Evolutionary conservation across 176 grass and related monocot species (phyloP).

Genomic region (Elaeis guineensis): DNA sequence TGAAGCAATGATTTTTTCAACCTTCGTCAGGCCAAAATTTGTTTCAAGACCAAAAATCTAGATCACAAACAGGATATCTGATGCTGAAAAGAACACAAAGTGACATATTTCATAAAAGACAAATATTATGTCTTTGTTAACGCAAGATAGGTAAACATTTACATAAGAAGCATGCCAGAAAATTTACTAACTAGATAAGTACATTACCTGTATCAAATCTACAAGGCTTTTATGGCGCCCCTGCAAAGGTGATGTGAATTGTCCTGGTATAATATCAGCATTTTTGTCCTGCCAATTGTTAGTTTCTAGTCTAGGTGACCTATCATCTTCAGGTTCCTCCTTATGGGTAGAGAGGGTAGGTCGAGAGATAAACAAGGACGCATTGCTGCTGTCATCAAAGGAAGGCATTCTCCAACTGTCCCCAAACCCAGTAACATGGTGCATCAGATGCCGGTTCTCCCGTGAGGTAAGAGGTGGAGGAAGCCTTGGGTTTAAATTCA

Average conservation of each 20-base stretch:
- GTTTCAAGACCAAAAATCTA: too few relatives aligned
- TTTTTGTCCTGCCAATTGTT: constrained; percentile 29
- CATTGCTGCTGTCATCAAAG: constrained; percentile 36
- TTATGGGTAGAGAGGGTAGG: constrained; percentile 74
- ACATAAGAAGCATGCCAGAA: neutral
- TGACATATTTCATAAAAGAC: too few relatives aligned
- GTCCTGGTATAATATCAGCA: constrained; percentile 20
- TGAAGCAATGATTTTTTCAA: too few relatives aligned
- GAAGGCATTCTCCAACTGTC: constrained; percentile 11
- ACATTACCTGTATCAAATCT: constrained; percentile 51
- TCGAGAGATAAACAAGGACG: constrained; percentile 49
- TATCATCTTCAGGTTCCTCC: constrained; percentile 95
- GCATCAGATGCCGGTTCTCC: constrained; percentile 67
- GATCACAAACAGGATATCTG: too few relatives aligned
- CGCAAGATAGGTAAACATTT: neutral
- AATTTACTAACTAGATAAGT: neutral
- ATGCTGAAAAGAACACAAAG: too few relatives aligned
- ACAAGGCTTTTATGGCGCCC: constrained; percentile 26
- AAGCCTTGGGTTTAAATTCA: constrained; percentile 93
- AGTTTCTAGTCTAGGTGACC: constrained; percentile 53
- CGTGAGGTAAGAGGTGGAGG: constrained; percentile 77
- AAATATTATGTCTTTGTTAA: neutral
- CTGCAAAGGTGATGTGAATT: constrained; percentile 25
- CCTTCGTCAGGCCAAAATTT: too few relatives aligned
- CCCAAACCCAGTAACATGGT: constrained; percentile 37